phyloP scores from a whole-genome alignment of 2,329 filamentous ascomycete genomes.

The Raffaelea albimanens region DNA sequence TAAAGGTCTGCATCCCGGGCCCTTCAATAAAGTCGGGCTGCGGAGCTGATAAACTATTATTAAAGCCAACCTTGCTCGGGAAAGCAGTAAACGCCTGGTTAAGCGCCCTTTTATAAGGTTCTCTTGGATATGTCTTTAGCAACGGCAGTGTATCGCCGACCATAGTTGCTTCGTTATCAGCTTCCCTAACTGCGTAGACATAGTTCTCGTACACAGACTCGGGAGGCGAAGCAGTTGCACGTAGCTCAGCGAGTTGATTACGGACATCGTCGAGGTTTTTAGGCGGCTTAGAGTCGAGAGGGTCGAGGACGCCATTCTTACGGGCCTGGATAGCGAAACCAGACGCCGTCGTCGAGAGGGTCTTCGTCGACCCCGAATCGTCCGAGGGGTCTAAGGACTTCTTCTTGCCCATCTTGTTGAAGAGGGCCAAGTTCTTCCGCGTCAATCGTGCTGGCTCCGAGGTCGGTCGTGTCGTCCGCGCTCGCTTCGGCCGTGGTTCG shows the following conservation, averaged over 20 bases:
- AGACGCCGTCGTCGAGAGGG: neutral
- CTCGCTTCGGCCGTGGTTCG: too few species aligned
- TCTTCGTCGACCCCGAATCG: neutral
- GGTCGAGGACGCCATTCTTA: slow-evolving; percentile 11
- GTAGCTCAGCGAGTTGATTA: slow-evolving; percentile 4
- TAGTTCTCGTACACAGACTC: slow-evolving; percentile 10
- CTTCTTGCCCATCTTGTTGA: slow-evolving; percentile 5
- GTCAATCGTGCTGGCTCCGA: too few species aligned
- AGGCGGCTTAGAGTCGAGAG: slow-evolving; percentile 9
- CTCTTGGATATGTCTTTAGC: slow-evolving; percentile 11
- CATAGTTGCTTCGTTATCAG: slow-evolving; percentile 12
- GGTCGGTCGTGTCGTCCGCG: too few species aligned
- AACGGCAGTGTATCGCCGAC: slow-evolving; percentile 8
- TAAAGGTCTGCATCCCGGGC: neutral
- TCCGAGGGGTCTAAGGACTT: neutral
- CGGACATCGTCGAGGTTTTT: slow-evolving; percentile 9
- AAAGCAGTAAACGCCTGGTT: slow-evolving; percentile 14
- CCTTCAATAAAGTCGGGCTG: neutral
- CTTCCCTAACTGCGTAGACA: slow-evolving; percentile 4
- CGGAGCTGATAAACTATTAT: slow-evolving; percentile 7
- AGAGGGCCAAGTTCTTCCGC: slow-evolving; percentile 3
- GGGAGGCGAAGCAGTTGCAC: slow-evolving; percentile 6
- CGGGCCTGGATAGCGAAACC: slow-evolving; percentile 6
- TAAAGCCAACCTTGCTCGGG: slow-evolving; percentile 17
- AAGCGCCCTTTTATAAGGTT: neutral